These are phyloP conservation scores for Cutaneotrichosporon spelunceum DNA, from an alignment of 1,284 basidiomycete genomes.

Conservation along the genomic window DNA sequence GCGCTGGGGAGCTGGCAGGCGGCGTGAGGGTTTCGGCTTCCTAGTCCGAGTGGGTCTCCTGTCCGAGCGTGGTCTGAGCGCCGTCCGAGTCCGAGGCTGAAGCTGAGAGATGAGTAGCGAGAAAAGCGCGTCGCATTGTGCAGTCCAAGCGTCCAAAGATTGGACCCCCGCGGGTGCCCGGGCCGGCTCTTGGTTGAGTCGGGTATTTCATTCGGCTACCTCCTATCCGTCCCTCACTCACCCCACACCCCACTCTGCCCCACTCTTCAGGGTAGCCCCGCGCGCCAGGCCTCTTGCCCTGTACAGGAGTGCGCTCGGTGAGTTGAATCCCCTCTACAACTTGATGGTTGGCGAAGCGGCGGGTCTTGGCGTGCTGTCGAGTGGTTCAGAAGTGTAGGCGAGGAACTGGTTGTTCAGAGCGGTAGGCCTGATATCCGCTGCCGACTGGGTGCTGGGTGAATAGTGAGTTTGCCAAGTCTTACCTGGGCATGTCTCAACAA, in stretches of 20 bases:
- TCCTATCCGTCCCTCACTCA: slow-evolving; percentile 31
- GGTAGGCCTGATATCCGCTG: too few species aligned
- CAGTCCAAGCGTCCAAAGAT: not conserved
- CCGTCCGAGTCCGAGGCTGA: not conserved
- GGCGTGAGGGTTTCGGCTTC: not conserved
- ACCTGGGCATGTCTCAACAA: too few species aligned
- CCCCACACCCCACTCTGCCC: not conserved
- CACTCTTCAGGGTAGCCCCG: too few species aligned
- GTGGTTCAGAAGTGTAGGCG: too few species aligned
- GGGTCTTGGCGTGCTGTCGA: too few species aligned
- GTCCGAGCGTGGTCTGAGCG: not conserved
- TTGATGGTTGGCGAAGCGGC: too few species aligned
- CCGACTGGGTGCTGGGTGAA: too few species aligned
- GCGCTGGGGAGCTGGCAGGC: not conserved
- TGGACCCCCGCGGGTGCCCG: not conserved
- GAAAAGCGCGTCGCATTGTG: not conserved
- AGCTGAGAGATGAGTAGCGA: not conserved
- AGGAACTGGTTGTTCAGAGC: too few species aligned
- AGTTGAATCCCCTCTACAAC: too few species aligned
- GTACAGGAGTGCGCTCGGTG: too few species aligned
- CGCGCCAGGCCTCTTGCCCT: too few species aligned
- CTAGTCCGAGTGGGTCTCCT: not conserved
- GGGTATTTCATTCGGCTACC: slow-evolving; percentile 6
- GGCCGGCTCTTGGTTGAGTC: not conserved
- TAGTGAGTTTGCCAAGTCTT: too few species aligned